Conservation (phyloP, 2,329 filamentous ascomycete genomes). For the Scedosporium apiospermum region DNA sequence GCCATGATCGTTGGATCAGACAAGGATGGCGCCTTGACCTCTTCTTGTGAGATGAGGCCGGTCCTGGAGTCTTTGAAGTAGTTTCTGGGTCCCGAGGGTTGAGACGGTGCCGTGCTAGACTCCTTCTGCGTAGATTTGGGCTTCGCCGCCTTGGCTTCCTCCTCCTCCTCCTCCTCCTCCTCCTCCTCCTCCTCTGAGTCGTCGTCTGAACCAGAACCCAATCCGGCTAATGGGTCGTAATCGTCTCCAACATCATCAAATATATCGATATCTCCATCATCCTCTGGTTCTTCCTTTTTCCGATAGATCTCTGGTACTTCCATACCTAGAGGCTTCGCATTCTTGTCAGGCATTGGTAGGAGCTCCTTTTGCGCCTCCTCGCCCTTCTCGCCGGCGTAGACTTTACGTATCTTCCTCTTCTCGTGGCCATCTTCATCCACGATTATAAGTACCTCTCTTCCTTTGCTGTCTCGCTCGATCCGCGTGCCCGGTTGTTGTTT, state of each 20-base stretch:
- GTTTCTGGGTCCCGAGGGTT: slow-evolving; percentile 35
- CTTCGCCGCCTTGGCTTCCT: slow-evolving; percentile 15
- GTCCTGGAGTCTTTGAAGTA: slow-evolving; percentile 55
- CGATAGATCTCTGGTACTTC: slow-evolving; percentile 52
- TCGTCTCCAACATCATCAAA: slow-evolving; percentile 58
- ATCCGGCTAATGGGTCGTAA: slow-evolving; percentile 56
- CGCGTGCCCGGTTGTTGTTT: slow-evolving; percentile 43
- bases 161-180: slow-evolving; percentile 20
- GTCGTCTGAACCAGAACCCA: slow-evolving; percentile 33
- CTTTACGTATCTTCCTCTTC: slow-evolving; percentile 53
- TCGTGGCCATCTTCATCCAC: slow-evolving; percentile 58
- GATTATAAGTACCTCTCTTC: slow-evolving; percentile 55
- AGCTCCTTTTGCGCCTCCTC: slow-evolving; percentile 28
- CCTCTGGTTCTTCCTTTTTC: slow-evolving; percentile 35
- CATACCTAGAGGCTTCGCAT: slow-evolving; percentile 52
- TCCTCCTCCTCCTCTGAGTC: slow-evolving; percentile 23
- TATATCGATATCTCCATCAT: slow-evolving; percentile 51
- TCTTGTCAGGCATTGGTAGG: slow-evolving; percentile 44
- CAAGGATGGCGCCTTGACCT: slow-evolving; percentile 43
- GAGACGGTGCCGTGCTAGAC: slow-evolving; percentile 32
- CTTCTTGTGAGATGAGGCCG: slow-evolving; percentile 42
- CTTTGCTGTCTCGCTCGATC: slow-evolving; percentile 51
- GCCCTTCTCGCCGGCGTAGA: slow-evolving; percentile 26
- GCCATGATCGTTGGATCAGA: slow-evolving; percentile 72
- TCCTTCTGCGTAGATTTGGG: slow-evolving; percentile 23